A percentile compares a stretch with the other conserved stretches of the same genome.
Conservation (phyloP, 2,329 filamentous ascomycete species). For the Dothideomycetes sp. region DNA sequence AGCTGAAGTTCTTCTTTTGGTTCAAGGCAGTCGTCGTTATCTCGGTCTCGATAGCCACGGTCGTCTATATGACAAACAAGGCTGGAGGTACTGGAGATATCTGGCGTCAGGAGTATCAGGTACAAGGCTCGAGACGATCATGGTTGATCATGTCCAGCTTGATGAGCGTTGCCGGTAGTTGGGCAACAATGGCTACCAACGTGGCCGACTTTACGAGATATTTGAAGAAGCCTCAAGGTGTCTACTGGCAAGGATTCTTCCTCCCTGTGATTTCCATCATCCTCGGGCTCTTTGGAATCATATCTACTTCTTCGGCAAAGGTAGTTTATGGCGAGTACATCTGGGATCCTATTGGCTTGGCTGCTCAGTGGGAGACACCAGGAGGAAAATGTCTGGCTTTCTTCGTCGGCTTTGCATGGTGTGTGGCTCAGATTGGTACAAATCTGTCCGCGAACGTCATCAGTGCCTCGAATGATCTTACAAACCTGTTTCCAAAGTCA, state of each 20-base stretch:
- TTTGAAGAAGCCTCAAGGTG: slow-evolving; percentile 20
- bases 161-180: slow-evolving; percentile 21
- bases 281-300: slow-evolving; percentile 46
- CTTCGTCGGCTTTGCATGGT: slow-evolving; percentile 31
- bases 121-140: slow-evolving; percentile 20
- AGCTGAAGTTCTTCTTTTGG: slow-evolving; percentile 45
- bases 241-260: slow-evolving; percentile 30
- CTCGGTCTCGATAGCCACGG: slow-evolving; percentile 8
- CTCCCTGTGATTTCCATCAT: slow-evolving; percentile 43
- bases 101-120: slow-evolving; percentile 22
- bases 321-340: slow-evolving; percentile 43
- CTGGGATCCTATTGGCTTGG: slow-evolving; percentile 25
- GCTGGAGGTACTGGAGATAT: slow-evolving; percentile 24
- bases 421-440: slow-evolving; percentile 43
- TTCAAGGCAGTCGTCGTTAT: slow-evolving; percentile 28
- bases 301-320: slow-evolving; percentile 46
- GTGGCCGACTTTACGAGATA: slow-evolving; percentile 30
- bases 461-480: slow-evolving; percentile 45
- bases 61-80: slow-evolving; percentile 14
- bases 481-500: slow-evolving; percentile 40
- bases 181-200: slow-evolving; percentile 28
- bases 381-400: slow-evolving; percentile 24
- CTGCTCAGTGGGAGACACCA: slow-evolving; percentile 28
- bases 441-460: slow-evolving; percentile 47
- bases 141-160: slow-evolving; percentile 24